Percentiles rank a stretch among this genome's conserved stretches.
phyloP scores from a whole-genome alignment of 2,329 filamentous ascomycete genomes.

The Teratosphaeria epicoccoides region DNA sequence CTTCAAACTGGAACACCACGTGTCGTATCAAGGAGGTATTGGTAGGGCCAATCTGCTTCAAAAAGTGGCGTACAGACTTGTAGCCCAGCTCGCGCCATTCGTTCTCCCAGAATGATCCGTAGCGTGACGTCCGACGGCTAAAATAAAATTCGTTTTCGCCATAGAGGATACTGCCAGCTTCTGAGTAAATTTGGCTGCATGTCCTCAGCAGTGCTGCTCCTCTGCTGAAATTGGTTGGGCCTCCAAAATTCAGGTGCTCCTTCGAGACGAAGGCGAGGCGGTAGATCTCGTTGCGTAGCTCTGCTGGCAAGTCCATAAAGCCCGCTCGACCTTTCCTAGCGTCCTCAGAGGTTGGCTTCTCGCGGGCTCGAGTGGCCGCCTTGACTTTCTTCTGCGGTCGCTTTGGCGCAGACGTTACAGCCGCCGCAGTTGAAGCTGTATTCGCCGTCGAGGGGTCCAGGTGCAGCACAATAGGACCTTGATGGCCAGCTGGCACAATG shows the following conservation, averaged over 20 bases:
- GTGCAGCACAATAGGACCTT: slow-evolving; percentile 35
- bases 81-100: slow-evolving; percentile 39
- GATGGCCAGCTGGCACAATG: slow-evolving; percentile 35
- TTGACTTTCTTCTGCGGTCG: neutral
- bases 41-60: slow-evolving; percentile 37
- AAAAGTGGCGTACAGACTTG: slow-evolving; percentile 32
- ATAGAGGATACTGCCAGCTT: slow-evolving; percentile 40
- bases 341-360: neutral
- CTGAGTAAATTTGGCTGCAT: slow-evolving; percentile 34
- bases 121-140: slow-evolving; percentile 26
- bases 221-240: slow-evolving; percentile 28
- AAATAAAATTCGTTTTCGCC: slow-evolving; percentile 41
- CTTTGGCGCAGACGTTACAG: neutral
- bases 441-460: slow-evolving; percentile 20
- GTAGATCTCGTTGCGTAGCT: slow-evolving; percentile 41
- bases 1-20: slow-evolving; percentile 35
- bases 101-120: slow-evolving; percentile 30
- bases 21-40: slow-evolving; percentile 39
- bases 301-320: slow-evolving; percentile 30
- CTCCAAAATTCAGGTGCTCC: slow-evolving; percentile 26
- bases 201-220: slow-evolving; percentile 38
- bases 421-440: slow-evolving; percentile 1
- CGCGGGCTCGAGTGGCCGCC: neutral
- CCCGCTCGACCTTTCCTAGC: slow-evolving; percentile 7
- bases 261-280: slow-evolving; percentile 30